Evolutionary conservation across 495 filamentous ascomycete species (phyloP), one percentile per base, ranked within the genome.

Genomic region (Xylaria cubensis): DNA sequence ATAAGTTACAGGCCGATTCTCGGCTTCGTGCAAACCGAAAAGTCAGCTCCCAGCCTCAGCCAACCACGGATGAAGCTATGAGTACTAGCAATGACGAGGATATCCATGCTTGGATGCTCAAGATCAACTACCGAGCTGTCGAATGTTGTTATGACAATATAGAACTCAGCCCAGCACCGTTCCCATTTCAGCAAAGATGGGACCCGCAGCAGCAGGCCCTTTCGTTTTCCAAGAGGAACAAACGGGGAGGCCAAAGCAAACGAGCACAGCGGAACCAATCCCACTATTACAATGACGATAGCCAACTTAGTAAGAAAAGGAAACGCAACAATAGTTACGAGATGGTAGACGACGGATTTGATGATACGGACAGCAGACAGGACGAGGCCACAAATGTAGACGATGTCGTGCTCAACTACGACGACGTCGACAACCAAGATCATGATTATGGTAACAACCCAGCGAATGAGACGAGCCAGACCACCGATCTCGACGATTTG

Each of bases 171-270:
- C 86, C 90, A 26, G 95, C 96, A 0, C 92, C 93, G 3, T 98
- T 97, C 77, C 96, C 96, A 0, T 99, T 98, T 74, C 83, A 90
- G 15, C 93, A 97, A 79, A 89, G 92, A 65, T 97, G 94, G 94
- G 93, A 97, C 80, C 84, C 87, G 4, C 90, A 93, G 66, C 92
- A 95, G 70, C 83, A 89, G 74, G 70, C 71, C 39, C 9, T 29
- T n/a, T 74, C 64, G 4, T 76, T 77, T 74, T 70, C 44, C 9
- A 76, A 79, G n/a, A 76, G 75, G 41, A 79, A 74, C n/a, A 75
- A 79, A 39, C 80, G 80, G 15, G 81, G 82, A 8, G 78, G 82
- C 8, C 73, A 76, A 42, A 76, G 77, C 41, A 85, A 84, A 59
- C 75, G 79, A 59, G 79, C 83, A 67, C 79, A 80, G 44, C 80